A percentile compares a stretch with the other conserved stretches of the same genome.
These are phyloP conservation scores for Bipolaris oryzae DNA, from an alignment of 2,329 filamentous ascomycete species.

Conservation along the genomic window DNA sequence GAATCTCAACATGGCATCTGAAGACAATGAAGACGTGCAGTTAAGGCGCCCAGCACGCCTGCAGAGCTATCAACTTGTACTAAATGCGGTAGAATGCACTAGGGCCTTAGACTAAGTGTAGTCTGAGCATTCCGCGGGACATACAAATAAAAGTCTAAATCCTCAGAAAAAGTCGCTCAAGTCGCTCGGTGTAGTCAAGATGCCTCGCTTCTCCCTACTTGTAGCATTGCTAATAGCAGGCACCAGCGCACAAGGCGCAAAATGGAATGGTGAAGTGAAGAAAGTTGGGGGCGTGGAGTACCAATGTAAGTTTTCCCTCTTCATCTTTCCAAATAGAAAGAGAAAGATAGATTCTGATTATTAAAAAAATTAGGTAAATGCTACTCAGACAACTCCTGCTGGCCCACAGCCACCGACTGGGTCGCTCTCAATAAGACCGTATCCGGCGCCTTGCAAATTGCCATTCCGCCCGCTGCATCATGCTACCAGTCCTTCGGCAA, in stretches of 20 bases:
- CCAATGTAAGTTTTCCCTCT: slow-evolving; percentile 22
- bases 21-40: slow-evolving; percentile 2
- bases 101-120: slow-evolving; percentile 4
- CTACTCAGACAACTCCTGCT: slow-evolving; percentile 44
- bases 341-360: not conserved
- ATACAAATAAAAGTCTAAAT: slow-evolving; percentile 15
- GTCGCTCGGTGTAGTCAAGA: slow-evolving; percentile 17
- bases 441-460: slow-evolving; percentile 33
- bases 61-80: not conserved
- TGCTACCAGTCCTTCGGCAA: slow-evolving; percentile 38
- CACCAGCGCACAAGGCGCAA: slow-evolving; percentile 21
- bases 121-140: not conserved
- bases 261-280: slow-evolving; percentile 42
- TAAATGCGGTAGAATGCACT: not conserved
- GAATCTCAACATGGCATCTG: slow-evolving; percentile 6
- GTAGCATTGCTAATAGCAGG: slow-evolving; percentile 29
- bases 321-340: too few relatives aligned
- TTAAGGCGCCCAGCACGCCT: slow-evolving; percentile 8
- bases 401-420: slow-evolving; percentile 39
- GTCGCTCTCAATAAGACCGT: slow-evolving; percentile 38
- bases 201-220: slow-evolving; percentile 32
- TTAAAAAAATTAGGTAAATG: slow-evolving; percentile 32
- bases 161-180: not conserved
- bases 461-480: slow-evolving; percentile 38
- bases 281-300: slow-evolving; percentile 32